phyloP scores from a whole-genome alignment of 768 basidiomycete species.

The Phylloporus sp. region DNA sequence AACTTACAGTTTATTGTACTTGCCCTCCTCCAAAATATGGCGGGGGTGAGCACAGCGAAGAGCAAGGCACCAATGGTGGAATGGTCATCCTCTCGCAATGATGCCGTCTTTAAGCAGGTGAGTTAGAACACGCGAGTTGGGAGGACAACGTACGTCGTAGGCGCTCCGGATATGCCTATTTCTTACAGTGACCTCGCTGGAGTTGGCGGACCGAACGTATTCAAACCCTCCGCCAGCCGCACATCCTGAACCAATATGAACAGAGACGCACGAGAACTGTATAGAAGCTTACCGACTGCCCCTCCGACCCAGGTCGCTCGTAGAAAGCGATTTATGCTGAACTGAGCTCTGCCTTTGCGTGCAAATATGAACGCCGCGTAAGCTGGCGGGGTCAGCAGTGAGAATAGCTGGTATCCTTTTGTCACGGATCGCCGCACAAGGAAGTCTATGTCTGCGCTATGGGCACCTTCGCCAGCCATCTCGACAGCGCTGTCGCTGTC shows the following conservation, averaged over 20 bases:
- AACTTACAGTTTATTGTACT: conserved; percentile 51
- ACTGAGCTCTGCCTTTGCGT: conserved; percentile 48
- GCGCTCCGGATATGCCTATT: conserved; percentile 44
- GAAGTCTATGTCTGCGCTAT: conserved; percentile 56
- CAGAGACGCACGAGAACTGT: background rate
- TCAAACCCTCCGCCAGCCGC: conserved; percentile 51
- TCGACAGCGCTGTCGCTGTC: conserved; percentile 5
- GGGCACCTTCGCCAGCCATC: conserved; percentile 22
- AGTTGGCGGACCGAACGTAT: conserved; percentile 55
- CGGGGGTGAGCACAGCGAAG: conserved; percentile 58
- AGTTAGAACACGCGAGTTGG: background rate
- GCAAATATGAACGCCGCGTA: conserved; percentile 52
- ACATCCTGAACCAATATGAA: conserved; percentile 24
- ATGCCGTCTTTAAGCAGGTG: conserved; percentile 41
- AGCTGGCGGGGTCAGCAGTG: conserved; percentile 55
- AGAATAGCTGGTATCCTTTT: conserved; percentile 64
- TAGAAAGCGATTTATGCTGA: conserved; percentile 58
- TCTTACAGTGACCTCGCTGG: conserved; percentile 45
- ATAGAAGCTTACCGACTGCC: conserved; percentile 36
- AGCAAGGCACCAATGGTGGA: conserved; percentile 69
- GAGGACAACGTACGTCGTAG: conserved; percentile 50
- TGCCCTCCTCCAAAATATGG: conserved; percentile 69
- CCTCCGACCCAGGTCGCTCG: conserved; percentile 75
- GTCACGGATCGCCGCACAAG: conserved; percentile 62
- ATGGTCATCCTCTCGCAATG: conserved; percentile 65